phyloP scores from a whole-genome alignment of 371 early-diverging fungal species.

The Paraphysoderma sedebokerense region DNA sequence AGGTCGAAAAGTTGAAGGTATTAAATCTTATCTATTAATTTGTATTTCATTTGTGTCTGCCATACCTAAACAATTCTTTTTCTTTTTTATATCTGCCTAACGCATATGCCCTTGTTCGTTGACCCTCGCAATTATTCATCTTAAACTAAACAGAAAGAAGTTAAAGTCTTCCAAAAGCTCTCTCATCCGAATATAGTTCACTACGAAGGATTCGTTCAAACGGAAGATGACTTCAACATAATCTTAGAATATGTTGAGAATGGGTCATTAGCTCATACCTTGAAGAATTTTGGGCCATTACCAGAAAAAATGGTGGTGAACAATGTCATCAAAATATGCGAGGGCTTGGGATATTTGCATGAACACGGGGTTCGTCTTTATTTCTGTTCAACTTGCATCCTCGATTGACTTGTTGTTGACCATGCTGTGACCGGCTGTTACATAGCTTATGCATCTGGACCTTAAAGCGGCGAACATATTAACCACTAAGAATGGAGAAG shows the following conservation, averaged over 20 bases:
- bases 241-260: slow-evolving; percentile 83
- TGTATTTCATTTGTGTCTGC: not conserved
- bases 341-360: slow-evolving; percentile 18
- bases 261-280: slow-evolving; percentile 49
- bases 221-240: slow-evolving; percentile 50
- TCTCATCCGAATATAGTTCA: slow-evolving; percentile 17
- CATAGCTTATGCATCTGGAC: slow-evolving; percentile 7
- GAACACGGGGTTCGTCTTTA: slow-evolving; percentile 9
- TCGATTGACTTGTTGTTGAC: not conserved
- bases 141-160: slow-evolving; percentile 10
- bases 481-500: slow-evolving; percentile 14
- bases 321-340: slow-evolving; percentile 11
- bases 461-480: slow-evolving; percentile 23
- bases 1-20: slow-evolving; percentile 11
- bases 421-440: not conserved
- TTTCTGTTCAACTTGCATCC: slow-evolving; percentile 11
- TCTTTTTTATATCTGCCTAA: too few species aligned
- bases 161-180: slow-evolving; percentile 14
- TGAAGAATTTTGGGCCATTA: slow-evolving; percentile 51
- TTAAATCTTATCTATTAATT: slow-evolving; percentile 2
- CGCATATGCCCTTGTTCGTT: too few species aligned
- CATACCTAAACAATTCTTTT: not conserved
- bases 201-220: slow-evolving; percentile 35
- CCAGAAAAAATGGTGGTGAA: slow-evolving; percentile 34
- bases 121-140: not conserved